These are phyloP conservation scores for Clonostachys byssicola DNA, from an alignment of 2,329 filamentous ascomycete genomes.

Conservation along the genomic window DNA sequence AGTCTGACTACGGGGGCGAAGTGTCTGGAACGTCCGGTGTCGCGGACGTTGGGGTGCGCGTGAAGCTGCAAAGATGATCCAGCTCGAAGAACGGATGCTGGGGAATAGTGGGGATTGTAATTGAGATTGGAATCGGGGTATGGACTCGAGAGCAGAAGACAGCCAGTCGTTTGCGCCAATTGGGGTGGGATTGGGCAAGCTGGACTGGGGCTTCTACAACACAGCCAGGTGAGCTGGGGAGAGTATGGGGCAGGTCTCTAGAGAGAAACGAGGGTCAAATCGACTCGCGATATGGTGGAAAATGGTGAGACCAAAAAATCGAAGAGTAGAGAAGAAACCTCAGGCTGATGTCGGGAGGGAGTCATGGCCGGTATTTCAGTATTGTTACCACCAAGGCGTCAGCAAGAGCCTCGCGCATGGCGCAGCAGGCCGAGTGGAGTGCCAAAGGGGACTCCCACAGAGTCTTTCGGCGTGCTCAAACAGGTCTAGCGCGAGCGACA, in stretches of 20 bases:
- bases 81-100: too few species aligned
- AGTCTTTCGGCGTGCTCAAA: slow-evolving; percentile 40
- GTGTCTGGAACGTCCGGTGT: not conserved
- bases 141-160: too few species aligned
- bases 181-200: too few species aligned
- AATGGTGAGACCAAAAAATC: slow-evolving; percentile 6
- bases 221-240: too few species aligned
- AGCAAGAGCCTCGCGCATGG: slow-evolving; percentile 10
- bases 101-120: too few species aligned
- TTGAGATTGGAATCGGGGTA: too few species aligned
- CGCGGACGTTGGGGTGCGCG: not conserved
- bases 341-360: slow-evolving; percentile 21
- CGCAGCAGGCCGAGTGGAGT: slow-evolving; percentile 16
- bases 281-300: too few species aligned
- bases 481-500: slow-evolving; percentile 19
- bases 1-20: not conserved
- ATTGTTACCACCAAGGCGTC: not conserved
- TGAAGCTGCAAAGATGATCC: too few species aligned
- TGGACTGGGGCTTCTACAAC: too few species aligned
- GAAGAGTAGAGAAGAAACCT: slow-evolving; percentile 17
- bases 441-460: slow-evolving; percentile 13
- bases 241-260: not conserved
- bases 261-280: not conserved
- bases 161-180: too few species aligned
- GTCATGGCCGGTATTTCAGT: slow-evolving; percentile 28